Base-by-base conservation (phyloP, 2,329 filamentous ascomycete species). In the Aspergillus sp. region DNA sequence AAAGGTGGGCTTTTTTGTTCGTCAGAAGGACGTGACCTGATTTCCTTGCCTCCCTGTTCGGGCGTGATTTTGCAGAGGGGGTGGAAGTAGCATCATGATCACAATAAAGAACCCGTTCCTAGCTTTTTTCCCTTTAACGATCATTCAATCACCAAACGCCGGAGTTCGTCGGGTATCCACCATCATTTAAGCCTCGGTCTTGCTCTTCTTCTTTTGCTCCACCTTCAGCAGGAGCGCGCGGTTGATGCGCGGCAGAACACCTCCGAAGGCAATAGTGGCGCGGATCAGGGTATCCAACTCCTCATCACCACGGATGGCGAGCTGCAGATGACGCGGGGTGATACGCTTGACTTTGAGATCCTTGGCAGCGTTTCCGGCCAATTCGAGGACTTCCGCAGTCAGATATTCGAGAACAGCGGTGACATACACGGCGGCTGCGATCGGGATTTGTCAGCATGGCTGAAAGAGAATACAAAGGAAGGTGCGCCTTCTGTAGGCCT, bases 291-390 rank as follows among this genome's bases (percentile, higher is more conserved):
- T 98, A 78, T 99, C 95, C 70, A 99, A 85, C 81, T 99, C 95
- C 82, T 99, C 95, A 79, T 99, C 95, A 75, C 95, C 95, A 73
- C 95, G 92, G 76, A 99, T 99, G 72, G 95, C 95, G 65, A 99
- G 90, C 80, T 99, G 95, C 67, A 99, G 83, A 80, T 99, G 95
- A 78, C 95, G 93, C 59, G 95, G 95, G 11, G 94, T 98, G 80
- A 99, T 99, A 81, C 95, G 95, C 88, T 98, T 99, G 82, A 98
- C 95, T 82, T 98, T 99, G 76, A 98, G 90, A 80, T 99, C 95
- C 86, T 98, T 98, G 79, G 95, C 95, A 57, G 95, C 95, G 78
- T 99, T 99, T 79, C 95, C 95, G 77, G 95, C 95, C 67, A 99
- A 85, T 80, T 99, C 95, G 72, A 99, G 90, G 50, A 99, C 94